These are phyloP conservation scores for Sporothrix mexicana DNA, from an alignment of 2,329 filamentous ascomycete species.

Conservation along the genomic window DNA sequence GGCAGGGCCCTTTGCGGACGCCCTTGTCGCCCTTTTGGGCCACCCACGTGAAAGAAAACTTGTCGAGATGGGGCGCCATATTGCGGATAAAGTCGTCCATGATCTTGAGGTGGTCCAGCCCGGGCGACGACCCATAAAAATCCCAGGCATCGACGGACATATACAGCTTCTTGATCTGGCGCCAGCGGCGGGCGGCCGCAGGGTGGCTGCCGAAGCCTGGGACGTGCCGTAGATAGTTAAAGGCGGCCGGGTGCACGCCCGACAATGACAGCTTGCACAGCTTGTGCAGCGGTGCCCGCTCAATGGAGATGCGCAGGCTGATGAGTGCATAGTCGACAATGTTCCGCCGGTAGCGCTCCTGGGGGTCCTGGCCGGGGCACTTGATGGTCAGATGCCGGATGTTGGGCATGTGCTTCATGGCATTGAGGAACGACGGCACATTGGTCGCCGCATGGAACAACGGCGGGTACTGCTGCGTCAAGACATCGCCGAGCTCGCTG, in stretches of 20 bases:
- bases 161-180: slow-evolving; percentile 74
- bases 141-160: slow-evolving; percentile 76
- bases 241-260: slow-evolving; percentile 74
- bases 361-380: slow-evolving; percentile 73
- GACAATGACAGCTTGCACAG: slow-evolving; percentile 74
- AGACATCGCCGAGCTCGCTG: slow-evolving; percentile 76
- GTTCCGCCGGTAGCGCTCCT: slow-evolving; percentile 74
- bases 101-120: slow-evolving; percentile 74
- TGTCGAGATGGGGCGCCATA: slow-evolving; percentile 70
- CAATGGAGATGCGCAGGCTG: slow-evolving; percentile 81
- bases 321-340: slow-evolving; percentile 89
- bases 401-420: slow-evolving; percentile 70
- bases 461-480: slow-evolving; percentile 86
- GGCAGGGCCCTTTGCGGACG: slow-evolving; percentile 69
- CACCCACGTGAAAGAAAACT: slow-evolving; percentile 78
- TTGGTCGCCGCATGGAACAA: slow-evolving; percentile 90
- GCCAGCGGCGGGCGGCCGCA: slow-evolving; percentile 74
- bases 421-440: slow-evolving; percentile 80
- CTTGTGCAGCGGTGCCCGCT: slow-evolving; percentile 69
- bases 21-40: slow-evolving; percentile 47
- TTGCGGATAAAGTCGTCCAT: slow-evolving; percentile 79
- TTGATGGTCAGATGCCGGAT: slow-evolving; percentile 76
- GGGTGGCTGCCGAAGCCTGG: slow-evolving; percentile 77
- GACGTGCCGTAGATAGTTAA: slow-evolving; percentile 77
- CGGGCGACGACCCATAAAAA: slow-evolving; percentile 63